phyloP scores from a whole-genome alignment of 768 basidiomycete genomes.

The Termitomyces eurrhizus region DNA sequence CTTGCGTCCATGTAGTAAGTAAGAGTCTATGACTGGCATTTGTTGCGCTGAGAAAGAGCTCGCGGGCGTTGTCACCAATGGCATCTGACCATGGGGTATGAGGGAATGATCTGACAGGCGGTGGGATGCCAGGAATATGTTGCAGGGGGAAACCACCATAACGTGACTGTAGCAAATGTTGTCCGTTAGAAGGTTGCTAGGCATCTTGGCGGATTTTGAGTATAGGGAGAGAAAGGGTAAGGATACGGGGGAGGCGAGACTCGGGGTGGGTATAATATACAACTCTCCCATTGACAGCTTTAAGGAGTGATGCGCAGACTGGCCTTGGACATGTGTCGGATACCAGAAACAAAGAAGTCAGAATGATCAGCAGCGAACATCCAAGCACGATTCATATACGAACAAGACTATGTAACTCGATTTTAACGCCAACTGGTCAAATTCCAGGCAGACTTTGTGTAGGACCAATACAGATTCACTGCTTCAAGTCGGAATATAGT shows the following conservation, averaged over 20 bases:
- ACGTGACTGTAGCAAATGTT: neutral
- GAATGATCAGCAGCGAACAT: neutral
- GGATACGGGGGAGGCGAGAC: constrained; percentile 2
- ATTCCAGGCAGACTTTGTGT: neutral
- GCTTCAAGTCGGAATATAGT: neutral
- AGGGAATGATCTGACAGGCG: neutral
- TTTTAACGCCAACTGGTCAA: neutral
- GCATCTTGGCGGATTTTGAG: neutral
- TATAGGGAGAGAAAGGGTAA: neutral
- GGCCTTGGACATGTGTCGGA: neutral
- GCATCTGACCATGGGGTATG: neutral
- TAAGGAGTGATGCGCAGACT: neutral
- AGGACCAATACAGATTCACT: neutral
- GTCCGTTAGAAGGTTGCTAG: neutral
- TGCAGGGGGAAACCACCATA: neutral
- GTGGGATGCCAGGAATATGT: neutral
- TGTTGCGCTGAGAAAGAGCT: neutral
- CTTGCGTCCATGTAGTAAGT: neutral
- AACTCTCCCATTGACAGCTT: neutral
- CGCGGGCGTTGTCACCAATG: neutral
- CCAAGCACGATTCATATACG: neutral
- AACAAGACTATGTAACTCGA: neutral
- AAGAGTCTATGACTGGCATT: neutral
- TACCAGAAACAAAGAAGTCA: neutral
- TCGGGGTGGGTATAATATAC: neutral